Evolutionary conservation across 2,329 filamentous ascomycete genomes (phyloP).

Genomic region (Fusarium sp.): DNA sequence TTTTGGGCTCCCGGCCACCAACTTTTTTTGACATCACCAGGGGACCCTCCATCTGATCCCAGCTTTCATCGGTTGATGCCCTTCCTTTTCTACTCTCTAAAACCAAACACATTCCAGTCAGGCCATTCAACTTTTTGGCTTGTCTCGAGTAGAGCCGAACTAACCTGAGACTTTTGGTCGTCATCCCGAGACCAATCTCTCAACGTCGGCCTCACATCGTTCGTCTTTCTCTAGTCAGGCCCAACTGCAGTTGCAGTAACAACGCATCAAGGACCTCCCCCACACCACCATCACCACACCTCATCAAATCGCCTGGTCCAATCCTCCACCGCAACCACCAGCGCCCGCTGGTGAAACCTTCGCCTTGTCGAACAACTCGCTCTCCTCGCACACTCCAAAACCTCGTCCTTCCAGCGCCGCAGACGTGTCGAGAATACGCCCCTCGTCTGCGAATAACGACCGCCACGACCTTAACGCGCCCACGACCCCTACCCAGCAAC

Average conservation of each 20-base stretch:
- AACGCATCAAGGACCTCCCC: conserved; percentile 36
- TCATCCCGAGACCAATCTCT: conserved; percentile 31
- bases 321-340: conserved; percentile 47
- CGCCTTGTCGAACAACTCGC: conserved; percentile 58
- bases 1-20: conserved; percentile 47
- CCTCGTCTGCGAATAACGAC: conserved; percentile 60
- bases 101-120: conserved; percentile 36
- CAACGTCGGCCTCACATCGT: conserved; percentile 4
- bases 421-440: conserved; percentile 59
- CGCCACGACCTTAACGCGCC: conserved; percentile 66
- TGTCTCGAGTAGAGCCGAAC: conserved; percentile 34
- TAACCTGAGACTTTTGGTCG: conserved; percentile 29
- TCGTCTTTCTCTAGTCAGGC: conserved; percentile 8
- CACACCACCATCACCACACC: conserved; percentile 25
- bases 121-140: conserved; percentile 22
- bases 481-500: conserved; percentile 57
- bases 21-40: conserved; percentile 49
- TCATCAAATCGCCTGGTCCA: not conserved
- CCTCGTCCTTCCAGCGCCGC: conserved; percentile 48
- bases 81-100: conserved; percentile 16
- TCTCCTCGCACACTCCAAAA: conserved; percentile 46
- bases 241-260: conserved; percentile 19
- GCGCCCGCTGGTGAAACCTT: conserved; percentile 53
- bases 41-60: conserved; percentile 17
- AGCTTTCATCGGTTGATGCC: conserved; percentile 20